Percentiles rank a stretch among this genome's conserved stretches.
Conservation (phyloP, 1,284 basidiomycete species). For the Pholiota adiposa region DNA sequence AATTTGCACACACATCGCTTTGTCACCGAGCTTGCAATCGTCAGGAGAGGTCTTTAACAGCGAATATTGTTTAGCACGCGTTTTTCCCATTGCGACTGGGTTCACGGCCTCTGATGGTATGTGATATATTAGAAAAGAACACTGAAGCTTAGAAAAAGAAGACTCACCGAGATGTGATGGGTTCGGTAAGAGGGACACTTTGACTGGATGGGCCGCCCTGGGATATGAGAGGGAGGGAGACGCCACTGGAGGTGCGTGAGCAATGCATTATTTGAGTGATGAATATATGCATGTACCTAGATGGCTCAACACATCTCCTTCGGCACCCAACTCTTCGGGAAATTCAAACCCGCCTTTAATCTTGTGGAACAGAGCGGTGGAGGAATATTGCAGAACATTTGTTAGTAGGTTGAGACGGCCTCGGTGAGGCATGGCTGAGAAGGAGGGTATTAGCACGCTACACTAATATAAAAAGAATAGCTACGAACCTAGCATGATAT, state of each 20-base stretch:
- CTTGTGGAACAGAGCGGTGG: constrained; percentile 80
- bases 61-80: constrained; percentile 89
- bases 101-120: constrained; percentile 73
- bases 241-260: constrained; percentile 45
- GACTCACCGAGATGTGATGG: constrained; percentile 80
- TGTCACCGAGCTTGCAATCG: constrained; percentile 82
- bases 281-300: constrained; percentile 47
- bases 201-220: constrained; percentile 53
- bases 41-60: constrained; percentile 68
- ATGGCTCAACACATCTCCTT: constrained; percentile 89
- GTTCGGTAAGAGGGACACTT: constrained; percentile 83
- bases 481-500: constrained; percentile 61
- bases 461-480: neutral
- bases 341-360: constrained; percentile 80
- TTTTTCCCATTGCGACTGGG: constrained; percentile 87
- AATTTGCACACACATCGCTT: constrained; percentile 85
- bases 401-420: constrained; percentile 90
- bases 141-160: neutral
- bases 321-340: constrained; percentile 67
- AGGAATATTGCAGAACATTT: constrained; percentile 69
- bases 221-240: constrained; percentile 65
- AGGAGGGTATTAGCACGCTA: neutral
- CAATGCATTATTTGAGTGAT: neutral
- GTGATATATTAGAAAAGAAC: neutral
- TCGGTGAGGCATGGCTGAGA: constrained; percentile 77